These are phyloP conservation scores for Serendipita indica DNA, from an alignment of 768 basidiomycete species.

Conservation along the genomic window DNA sequence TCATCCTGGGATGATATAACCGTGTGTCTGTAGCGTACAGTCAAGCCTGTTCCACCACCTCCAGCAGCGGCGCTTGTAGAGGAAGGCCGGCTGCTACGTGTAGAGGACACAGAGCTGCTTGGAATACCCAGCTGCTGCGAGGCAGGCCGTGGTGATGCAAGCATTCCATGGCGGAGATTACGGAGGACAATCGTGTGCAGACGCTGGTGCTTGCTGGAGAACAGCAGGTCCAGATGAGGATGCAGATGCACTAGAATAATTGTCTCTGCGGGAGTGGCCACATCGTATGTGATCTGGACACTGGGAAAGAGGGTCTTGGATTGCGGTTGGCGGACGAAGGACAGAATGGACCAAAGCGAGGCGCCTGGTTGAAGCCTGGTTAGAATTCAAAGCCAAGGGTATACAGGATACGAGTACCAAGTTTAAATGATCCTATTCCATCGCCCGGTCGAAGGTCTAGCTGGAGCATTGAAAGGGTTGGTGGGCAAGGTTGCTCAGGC, in stretches of 20 bases:
- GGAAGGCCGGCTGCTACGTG: conserved; percentile 10
- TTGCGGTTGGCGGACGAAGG: conserved; percentile 47
- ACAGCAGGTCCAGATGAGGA: conserved; percentile 73
- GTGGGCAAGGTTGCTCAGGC: not conserved
- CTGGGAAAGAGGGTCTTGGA: conserved; percentile 49
- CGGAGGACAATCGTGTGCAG: conserved; percentile 64
- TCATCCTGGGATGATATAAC: conserved; percentile 48
- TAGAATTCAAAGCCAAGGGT: not conserved
- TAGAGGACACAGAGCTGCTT: conserved; percentile 4
- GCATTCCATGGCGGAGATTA: conserved; percentile 49
- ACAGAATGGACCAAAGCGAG: conserved; percentile 65
- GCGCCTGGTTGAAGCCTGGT: conserved; percentile 31
- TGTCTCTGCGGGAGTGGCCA: conserved; percentile 50
- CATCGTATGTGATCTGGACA: conserved; percentile 72
- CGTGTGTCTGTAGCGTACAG: conserved; percentile 49
- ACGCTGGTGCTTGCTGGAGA: conserved; percentile 64
- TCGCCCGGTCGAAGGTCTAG: conserved; percentile 61
- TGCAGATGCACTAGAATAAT: conserved; percentile 65
- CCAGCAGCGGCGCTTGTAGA: conserved; percentile 10
- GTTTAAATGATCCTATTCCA: conserved; percentile 64
- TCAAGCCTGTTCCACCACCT: conserved; percentile 28
- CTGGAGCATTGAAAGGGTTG: conserved; percentile 30
- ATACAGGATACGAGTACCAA: conserved; percentile 31
- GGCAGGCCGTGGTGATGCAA: conserved; percentile 18
- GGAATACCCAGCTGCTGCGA: not conserved